Evolutionary conservation across 208 protist genomes (phyloP).

Genomic region (Acanthamoeba sp.): DNA sequence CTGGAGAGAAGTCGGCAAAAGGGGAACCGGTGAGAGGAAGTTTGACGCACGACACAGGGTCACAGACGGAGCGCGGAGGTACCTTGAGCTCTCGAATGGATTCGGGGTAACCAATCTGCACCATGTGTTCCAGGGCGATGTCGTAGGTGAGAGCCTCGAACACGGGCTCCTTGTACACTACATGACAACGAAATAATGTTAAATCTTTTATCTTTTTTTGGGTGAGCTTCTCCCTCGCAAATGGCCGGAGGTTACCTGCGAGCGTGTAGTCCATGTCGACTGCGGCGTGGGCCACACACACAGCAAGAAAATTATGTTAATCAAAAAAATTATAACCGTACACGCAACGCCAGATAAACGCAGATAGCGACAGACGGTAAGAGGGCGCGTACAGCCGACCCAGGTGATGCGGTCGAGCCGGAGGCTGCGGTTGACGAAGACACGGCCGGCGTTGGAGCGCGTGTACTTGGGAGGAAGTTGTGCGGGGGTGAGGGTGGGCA

Average conservation of each 20-base stretch:
- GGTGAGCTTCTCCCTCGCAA: too few relatives aligned
- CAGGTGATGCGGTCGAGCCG: conserved; percentile 79
- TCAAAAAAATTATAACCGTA: conserved; percentile 1
- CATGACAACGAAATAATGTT: not conserved
- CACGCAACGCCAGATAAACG: not conserved
- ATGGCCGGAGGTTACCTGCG: not conserved
- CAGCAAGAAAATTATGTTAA: not conserved
- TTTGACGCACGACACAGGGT: not conserved
- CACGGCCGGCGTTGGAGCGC: conserved; percentile 73
- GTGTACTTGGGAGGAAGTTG: conserved; percentile 79
- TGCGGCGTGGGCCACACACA: conserved; percentile 1
- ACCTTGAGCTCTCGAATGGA: conserved; percentile 72
- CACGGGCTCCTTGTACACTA: conserved; percentile 80
- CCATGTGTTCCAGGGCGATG: conserved; percentile 75
- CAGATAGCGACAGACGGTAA: not conserved
- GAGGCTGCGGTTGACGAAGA: conserved; percentile 84
- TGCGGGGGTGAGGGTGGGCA: conserved; percentile 70
- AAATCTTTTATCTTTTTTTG: not conserved
- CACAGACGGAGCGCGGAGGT: not conserved
- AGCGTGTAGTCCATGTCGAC: conserved; percentile 87
- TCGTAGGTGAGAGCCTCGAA: conserved; percentile 84
- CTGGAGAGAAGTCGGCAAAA: not conserved
- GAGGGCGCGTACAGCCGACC: conserved; percentile 77
- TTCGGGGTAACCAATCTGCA: conserved; percentile 81
- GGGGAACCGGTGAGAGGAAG: not conserved